Evolutionary conservation across 257 asterid species (phyloP).

Genomic region (Oldenlandia corymbosa): DNA sequence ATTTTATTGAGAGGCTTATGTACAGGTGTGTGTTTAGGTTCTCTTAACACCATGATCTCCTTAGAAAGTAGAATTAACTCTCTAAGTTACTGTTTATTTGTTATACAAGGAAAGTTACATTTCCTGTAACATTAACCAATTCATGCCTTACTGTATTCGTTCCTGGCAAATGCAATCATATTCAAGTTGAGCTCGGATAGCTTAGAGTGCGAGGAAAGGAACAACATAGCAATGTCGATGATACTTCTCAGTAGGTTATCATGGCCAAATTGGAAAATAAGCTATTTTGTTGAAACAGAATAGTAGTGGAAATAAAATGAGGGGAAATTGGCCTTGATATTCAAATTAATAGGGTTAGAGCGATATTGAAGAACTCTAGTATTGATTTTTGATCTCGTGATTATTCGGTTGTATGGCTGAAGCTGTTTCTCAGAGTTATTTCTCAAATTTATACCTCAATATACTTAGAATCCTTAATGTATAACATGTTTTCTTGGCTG

Average conservation of each 20-base stretch:
- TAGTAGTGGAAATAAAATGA: not conserved
- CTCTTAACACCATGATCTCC: not conserved
- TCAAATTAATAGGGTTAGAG: not conserved
- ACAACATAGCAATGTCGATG: not conserved
- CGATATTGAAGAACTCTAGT: not conserved
- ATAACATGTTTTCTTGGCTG: not conserved
- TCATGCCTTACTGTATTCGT: too few species aligned
- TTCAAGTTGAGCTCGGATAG: too few species aligned
- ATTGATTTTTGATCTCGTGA: not conserved
- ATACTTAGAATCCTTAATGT: not conserved
- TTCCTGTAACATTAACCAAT: too few species aligned
- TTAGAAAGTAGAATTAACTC: too few species aligned
- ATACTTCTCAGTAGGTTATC: not conserved
- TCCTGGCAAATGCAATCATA: too few species aligned
- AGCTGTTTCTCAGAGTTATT: not conserved
- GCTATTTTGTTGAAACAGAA: not conserved
- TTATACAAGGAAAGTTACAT: not conserved
- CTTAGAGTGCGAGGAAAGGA: not conserved
- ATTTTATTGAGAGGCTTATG: conserved; percentile 92
- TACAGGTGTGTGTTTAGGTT: conserved; percentile 51
- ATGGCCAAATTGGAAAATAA: not conserved
- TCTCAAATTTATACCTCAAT: not conserved
- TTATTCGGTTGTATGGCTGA: not conserved
- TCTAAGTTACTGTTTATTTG: not conserved
- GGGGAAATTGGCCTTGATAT: not conserved